Conservation (phyloP, 495 filamentous ascomycete genomes). For the Evansstolkia leycettana region DNA sequence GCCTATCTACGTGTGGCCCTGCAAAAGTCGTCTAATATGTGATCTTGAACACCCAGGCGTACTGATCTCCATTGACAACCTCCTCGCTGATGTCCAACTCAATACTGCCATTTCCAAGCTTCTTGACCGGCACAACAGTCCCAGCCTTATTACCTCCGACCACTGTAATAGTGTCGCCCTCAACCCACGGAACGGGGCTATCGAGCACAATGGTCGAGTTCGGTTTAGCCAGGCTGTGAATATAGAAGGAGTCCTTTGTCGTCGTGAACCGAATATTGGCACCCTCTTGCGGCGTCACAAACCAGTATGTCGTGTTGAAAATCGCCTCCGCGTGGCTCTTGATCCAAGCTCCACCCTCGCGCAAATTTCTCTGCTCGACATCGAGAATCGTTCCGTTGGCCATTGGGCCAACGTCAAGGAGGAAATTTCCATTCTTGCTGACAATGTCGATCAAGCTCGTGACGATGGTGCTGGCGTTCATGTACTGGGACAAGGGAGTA, state of each 20-base stretch:
- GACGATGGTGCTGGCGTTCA: slow-evolving; percentile 36
- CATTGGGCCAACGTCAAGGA: slow-evolving; percentile 41
- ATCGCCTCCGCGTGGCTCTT: slow-evolving; percentile 37
- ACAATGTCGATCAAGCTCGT: slow-evolving; percentile 38
- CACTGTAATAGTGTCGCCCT: slow-evolving; percentile 32
- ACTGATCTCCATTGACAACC: neutral
- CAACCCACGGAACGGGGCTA: slow-evolving; percentile 30
- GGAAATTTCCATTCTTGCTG: slow-evolving; percentile 43
- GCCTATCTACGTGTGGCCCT: no score
- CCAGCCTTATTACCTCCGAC: slow-evolving; percentile 29
- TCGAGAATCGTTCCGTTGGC: slow-evolving; percentile 41
- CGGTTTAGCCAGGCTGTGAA: slow-evolving; percentile 31
- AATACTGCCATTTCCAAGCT: neutral
- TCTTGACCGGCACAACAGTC: slow-evolving; percentile 3
- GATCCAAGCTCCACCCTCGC: slow-evolving; percentile 40
- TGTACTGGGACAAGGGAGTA: slow-evolving; percentile 31
- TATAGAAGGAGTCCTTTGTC: slow-evolving; percentile 39
- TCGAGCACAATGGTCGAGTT: slow-evolving; percentile 23
- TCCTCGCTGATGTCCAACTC: neutral
- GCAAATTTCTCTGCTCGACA: slow-evolving; percentile 30
- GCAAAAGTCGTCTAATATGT: no score
- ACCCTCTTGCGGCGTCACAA: slow-evolving; percentile 34
- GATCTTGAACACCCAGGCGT: neutral
- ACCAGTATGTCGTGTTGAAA: slow-evolving; percentile 46
- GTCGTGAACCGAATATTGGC: slow-evolving; percentile 37